These are phyloP conservation scores for Vishniacozyma victoriae DNA, from an alignment of 768 basidiomycete genomes.

Conservation along the genomic window DNA sequence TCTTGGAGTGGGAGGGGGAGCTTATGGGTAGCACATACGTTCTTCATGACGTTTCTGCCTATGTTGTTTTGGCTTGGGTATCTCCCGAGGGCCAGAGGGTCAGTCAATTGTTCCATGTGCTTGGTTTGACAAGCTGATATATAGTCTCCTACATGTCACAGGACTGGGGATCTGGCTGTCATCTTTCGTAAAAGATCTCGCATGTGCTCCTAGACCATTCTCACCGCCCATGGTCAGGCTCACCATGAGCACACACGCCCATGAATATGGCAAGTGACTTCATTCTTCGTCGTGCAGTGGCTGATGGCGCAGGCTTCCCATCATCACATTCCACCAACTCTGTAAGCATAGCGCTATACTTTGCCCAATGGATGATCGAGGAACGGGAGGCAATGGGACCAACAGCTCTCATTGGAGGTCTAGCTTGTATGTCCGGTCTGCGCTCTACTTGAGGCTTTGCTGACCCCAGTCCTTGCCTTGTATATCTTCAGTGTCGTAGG, in stretches of 20 bases:
- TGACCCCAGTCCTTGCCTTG: conserved; percentile 18
- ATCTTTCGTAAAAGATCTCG: conserved; percentile 79
- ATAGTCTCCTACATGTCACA: conserved; percentile 63
- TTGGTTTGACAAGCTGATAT: not conserved
- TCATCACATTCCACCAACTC: conserved; percentile 92
- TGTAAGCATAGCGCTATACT: conserved; percentile 79
- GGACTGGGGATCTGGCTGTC: conserved; percentile 78
- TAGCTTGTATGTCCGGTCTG: conserved; percentile 8
- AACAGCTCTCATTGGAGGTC: conserved; percentile 7
- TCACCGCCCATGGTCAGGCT: conserved; percentile 85
- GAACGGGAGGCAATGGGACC: conserved; percentile 9
- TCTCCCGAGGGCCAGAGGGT: conserved; percentile 67
- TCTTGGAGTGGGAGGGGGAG: not conserved
- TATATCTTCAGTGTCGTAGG: conserved; percentile 45
- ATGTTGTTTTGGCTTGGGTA: conserved; percentile 84
- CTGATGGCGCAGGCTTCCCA: conserved; percentile 61
- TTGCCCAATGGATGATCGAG: conserved; percentile 45
- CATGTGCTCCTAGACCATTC: conserved; percentile 84
- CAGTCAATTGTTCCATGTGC: not conserved
- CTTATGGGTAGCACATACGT: conserved; percentile 48
- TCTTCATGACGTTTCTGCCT: conserved; percentile 87
- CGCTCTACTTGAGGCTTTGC: too few relatives aligned
- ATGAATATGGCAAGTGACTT: conserved; percentile 31
- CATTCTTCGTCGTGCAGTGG: not conserved
- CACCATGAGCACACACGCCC: conserved; percentile 46